phyloP scores from a whole-genome alignment of 1,284 basidiomycete species.

The Austroboletus olivaceoglutinosus region DNA sequence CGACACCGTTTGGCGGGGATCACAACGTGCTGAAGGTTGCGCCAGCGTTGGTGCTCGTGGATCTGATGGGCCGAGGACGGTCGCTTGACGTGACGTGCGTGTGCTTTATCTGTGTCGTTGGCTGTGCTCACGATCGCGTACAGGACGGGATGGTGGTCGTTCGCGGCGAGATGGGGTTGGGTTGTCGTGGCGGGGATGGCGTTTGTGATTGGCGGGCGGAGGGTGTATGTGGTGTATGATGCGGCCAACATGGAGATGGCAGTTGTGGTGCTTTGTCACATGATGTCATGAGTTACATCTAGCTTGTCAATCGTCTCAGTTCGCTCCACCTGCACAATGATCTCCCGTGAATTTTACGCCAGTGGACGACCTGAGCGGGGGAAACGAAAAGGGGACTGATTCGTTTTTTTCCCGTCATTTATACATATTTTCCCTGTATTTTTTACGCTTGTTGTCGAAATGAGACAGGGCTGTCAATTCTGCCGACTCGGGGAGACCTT shows the following conservation, averaged over 20 bases:
- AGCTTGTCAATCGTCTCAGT: no score
- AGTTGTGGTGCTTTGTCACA: constrained; percentile 13
- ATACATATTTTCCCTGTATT: no score
- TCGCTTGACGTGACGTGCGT: constrained; percentile 43
- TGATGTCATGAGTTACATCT: no score
- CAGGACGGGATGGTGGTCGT: constrained; percentile 44
- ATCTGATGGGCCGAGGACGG: constrained; percentile 53
- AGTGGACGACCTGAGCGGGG: no score
- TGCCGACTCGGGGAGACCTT: no score
- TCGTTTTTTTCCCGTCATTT: no score
- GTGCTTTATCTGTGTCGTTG: neutral
- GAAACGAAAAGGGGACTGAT: no score
- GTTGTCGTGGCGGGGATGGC: constrained; percentile 48
- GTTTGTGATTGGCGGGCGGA: constrained; percentile 58
- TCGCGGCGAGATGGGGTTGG: constrained; percentile 51
- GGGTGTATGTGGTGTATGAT: constrained; percentile 62
- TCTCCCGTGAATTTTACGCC: no score
- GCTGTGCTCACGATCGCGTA: constrained; percentile 1
- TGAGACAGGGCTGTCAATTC: no score
- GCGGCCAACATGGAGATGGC: constrained; percentile 33
- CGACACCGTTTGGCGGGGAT: constrained; percentile 74
- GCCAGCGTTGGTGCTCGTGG: constrained; percentile 65
- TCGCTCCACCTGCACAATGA: no score
- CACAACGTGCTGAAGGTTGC: constrained; percentile 68
- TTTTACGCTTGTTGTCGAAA: no score